Conservation (phyloP, 2,329 filamentous ascomycete species). For the Claviceps sp. region DNA sequence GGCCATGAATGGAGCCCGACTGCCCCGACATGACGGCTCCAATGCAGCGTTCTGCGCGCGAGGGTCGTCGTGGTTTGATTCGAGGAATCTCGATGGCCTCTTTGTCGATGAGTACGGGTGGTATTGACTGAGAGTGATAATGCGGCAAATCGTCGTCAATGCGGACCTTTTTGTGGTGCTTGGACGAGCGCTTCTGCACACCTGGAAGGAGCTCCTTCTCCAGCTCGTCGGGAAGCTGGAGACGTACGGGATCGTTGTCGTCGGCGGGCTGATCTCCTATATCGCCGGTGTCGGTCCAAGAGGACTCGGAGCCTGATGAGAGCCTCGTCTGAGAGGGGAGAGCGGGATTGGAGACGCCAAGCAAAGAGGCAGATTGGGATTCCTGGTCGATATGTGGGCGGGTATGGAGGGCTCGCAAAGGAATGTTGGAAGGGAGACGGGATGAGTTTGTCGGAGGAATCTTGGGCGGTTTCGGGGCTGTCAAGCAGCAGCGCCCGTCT, state of each 20-base stretch:
- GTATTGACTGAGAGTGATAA: slow-evolving; percentile 21
- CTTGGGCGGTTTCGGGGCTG: slow-evolving; percentile 67
- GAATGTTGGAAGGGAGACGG: slow-evolving; percentile 72
- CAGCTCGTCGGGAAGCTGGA: slow-evolving; percentile 51
- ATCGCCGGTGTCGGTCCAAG: slow-evolving; percentile 92
- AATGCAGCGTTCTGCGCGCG: slow-evolving; percentile 55
- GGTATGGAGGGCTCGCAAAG: slow-evolving; percentile 58
- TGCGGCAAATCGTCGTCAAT: slow-evolving; percentile 41
- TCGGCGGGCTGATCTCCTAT: slow-evolving; percentile 81
- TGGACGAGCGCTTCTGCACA: slow-evolving; percentile 30
- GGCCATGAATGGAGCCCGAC: slow-evolving; percentile 66
- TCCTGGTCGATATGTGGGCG: slow-evolving; percentile 24
- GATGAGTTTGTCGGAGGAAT: slow-evolving; percentile 64
- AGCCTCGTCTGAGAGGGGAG: slow-evolving; percentile 32
- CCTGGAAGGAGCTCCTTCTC: slow-evolving; percentile 47
- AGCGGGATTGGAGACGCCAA: slow-evolving; percentile 19
- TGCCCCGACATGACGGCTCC: slow-evolving; percentile 78
- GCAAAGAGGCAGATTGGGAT: slow-evolving; percentile 24
- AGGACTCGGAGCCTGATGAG: slow-evolving; percentile 50
- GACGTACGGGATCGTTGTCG: slow-evolving; percentile 67
- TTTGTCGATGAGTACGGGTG: slow-evolving; percentile 38
- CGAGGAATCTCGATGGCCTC: slow-evolving; percentile 75
- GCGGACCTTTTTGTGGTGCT: slow-evolving; percentile 49
- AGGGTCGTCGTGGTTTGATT: slow-evolving; percentile 48
- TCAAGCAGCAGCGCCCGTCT: slow-evolving; percentile 58